Evolutionary conservation across 306 rosid species (phyloP).

Genomic region (Trichosanthes truncata): DNA sequence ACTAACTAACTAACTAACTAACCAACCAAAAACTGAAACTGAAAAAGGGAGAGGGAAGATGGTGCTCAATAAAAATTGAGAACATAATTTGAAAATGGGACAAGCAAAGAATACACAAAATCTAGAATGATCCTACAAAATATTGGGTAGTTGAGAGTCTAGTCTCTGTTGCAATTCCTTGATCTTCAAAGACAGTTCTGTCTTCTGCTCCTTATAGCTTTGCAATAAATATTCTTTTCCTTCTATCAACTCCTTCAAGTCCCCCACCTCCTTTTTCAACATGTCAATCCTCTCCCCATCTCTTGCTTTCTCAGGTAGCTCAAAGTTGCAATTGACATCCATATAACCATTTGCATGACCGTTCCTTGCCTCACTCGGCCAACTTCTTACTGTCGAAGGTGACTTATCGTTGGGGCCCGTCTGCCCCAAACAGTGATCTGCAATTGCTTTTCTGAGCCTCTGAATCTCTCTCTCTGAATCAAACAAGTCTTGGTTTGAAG

Average conservation of each 20-base stretch:
- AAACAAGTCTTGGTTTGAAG: slow-evolving; percentile 61
- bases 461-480: slow-evolving; percentile 80
- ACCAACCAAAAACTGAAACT: slow-evolving; percentile 12
- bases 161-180: slow-evolving; percentile 82
- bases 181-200: slow-evolving; percentile 60
- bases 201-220: slow-evolving; percentile 84
- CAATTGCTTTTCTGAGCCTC: slow-evolving; percentile 82
- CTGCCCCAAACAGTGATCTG: slow-evolving; percentile 63
- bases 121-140: slow-evolving; percentile 57
- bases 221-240: slow-evolving; percentile 85
- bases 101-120: slow-evolving; percentile 45
- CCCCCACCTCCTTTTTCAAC: slow-evolving; percentile 79
- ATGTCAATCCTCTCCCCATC: slow-evolving; percentile 62
- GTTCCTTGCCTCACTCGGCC: slow-evolving; percentile 29
- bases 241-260: slow-evolving; percentile 77
- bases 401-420: slow-evolving; percentile 34
- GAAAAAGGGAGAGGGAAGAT: slow-evolving; percentile 23
- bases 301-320: slow-evolving; percentile 36
- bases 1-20: neutral
- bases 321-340: slow-evolving; percentile 45
- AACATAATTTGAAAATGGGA: slow-evolving; percentile 19
- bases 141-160: slow-evolving; percentile 84
- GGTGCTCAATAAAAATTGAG: slow-evolving; percentile 20
- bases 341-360: slow-evolving; percentile 51
- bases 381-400: slow-evolving; percentile 4